Conservation (phyloP, 345 rosid species). For the Brassica carinata region DNA sequence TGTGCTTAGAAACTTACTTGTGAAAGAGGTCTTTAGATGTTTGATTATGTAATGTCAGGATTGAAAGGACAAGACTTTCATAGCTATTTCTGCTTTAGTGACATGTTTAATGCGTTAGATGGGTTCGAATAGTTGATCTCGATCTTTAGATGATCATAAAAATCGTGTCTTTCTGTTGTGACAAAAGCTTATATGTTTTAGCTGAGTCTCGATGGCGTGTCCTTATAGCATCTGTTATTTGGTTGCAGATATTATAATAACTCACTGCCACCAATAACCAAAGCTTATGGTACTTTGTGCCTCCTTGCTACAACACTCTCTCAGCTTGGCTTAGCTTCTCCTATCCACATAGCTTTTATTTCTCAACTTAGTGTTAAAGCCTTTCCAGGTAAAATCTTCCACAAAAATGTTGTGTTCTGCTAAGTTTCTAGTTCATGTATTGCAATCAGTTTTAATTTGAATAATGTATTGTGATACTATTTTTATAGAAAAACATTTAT, state of each 20-base stretch:
- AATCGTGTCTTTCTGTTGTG: slow-evolving; percentile 1
- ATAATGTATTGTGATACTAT: too few relatives aligned
- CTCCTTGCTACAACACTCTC: slow-evolving; percentile 48
- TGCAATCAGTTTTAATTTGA: too few relatives aligned
- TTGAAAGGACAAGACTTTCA: background rate
- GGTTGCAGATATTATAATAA: slow-evolving; percentile 72
- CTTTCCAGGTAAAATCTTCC: too few relatives aligned
- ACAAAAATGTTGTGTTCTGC: too few relatives aligned
- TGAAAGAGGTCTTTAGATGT: background rate
- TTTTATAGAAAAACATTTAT: too few relatives aligned
- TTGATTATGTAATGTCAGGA: background rate
- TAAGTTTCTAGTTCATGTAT: too few relatives aligned
- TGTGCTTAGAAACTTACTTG: background rate
- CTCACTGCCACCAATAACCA: slow-evolving; percentile 88
- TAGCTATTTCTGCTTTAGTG: background rate
- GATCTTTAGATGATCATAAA: background rate
- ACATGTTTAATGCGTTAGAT: background rate
- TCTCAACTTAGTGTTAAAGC: slow-evolving; percentile 22
- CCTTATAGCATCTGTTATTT: background rate
- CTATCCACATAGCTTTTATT: slow-evolving; percentile 42
- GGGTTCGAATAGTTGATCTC: background rate
- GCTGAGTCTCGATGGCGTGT: background rate
- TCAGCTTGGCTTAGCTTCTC: slow-evolving; percentile 50
- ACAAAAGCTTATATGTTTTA: background rate
- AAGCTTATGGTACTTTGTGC: slow-evolving; percentile 87